Evolutionary conservation across 1,284 basidiomycete species (phyloP), one percentile per base, ranked within the genome.

Genomic region (Cryptococcus neoformans): DNA sequence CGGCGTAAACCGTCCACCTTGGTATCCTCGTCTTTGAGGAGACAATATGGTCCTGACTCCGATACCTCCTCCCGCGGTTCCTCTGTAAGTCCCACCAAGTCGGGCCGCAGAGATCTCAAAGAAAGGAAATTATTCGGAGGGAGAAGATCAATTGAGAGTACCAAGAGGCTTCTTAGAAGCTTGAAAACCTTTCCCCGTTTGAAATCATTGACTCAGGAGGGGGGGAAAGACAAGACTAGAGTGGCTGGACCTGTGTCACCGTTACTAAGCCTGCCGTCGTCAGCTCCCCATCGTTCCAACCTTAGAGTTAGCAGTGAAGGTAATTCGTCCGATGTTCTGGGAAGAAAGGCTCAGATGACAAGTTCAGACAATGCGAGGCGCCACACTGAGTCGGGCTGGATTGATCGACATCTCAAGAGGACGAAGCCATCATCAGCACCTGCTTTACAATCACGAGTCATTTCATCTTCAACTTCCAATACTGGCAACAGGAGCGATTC

Each of bases 101-200:
- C 55, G 45, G 57, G 11, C 44, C 50, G 3, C 48, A 41, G 40
- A 16, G 14, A 17, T 6, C 28, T 28, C 28, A 36, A 38, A 4
- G 16, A 39, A 10, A 9, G 49, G 12, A 39, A 10, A 16, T 40
- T 51, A 14, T 51, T 51, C 12, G 39, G 36, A n/a, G 37, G 48
- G 9, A 28, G 49, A 1, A 64, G 64, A 14, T 57, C 62, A 3
- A 55, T 67, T n/a, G 69, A 68, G 54, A 67, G 59, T 49, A 70
- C 69, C 2, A 67, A 65, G 46, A 66, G 63, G 39, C 66, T 65
- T 6, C 59, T 74, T 4, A 59, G 58, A 28, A 67, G 64, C 46
- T 57, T 72, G 51, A 70, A 69, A 57, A 62, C 65, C 8, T 72
- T 72, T 56, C 72, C 72, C 10, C 61, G 58, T 17, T 35, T 59